Conservation (phyloP, 2,329 filamentous ascomycete genomes). For the Claviceps sp. region DNA sequence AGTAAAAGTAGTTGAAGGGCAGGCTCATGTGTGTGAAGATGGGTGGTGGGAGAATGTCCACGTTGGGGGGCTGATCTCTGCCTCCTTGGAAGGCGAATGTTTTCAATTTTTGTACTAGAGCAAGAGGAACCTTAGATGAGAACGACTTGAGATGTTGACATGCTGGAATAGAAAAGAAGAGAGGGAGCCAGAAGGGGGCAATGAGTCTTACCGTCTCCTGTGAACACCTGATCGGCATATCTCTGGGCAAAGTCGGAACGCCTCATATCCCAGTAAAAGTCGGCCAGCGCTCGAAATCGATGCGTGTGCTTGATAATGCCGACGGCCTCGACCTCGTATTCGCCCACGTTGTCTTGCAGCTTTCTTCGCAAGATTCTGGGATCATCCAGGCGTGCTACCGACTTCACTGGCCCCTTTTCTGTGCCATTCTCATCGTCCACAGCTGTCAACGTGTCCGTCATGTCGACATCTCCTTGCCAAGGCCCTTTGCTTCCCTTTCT, state of each 20-base stretch:
- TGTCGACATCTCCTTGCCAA: slow-evolving; percentile 35
- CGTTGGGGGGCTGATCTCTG: slow-evolving; percentile 42
- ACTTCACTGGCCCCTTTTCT: slow-evolving; percentile 20
- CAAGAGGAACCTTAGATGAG: neutral
- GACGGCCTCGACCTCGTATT: slow-evolving; percentile 55
- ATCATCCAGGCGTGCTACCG: slow-evolving; percentile 35
- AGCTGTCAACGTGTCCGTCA: slow-evolving; percentile 11
- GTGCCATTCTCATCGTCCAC: slow-evolving; percentile 4
- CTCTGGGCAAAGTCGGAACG: slow-evolving; percentile 56
- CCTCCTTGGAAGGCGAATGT: slow-evolving; percentile 54
- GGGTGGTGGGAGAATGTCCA: slow-evolving; percentile 67
- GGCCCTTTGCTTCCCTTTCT: slow-evolving; percentile 64
- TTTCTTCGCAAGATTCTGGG: slow-evolving; percentile 45
- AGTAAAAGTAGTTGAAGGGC: slow-evolving; percentile 69
- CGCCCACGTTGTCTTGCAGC: slow-evolving; percentile 55
- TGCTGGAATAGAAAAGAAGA: neutral
- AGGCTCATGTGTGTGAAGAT: slow-evolving; percentile 62
- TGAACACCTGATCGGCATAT: slow-evolving; percentile 57
- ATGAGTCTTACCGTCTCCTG: slow-evolving; percentile 47
- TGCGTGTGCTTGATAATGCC: slow-evolving; percentile 69
- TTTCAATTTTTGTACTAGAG: slow-evolving; percentile 35
- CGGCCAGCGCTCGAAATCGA: slow-evolving; percentile 74
- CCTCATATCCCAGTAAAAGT: slow-evolving; percentile 70
- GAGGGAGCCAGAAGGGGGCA: neutral
- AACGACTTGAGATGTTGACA: neutral